A percentile compares a stretch with the other conserved stretches of the same genome.
Evolutionary conservation across 257 asterid species (phyloP).

Genomic region (Ligustrum vulgare): DNA sequence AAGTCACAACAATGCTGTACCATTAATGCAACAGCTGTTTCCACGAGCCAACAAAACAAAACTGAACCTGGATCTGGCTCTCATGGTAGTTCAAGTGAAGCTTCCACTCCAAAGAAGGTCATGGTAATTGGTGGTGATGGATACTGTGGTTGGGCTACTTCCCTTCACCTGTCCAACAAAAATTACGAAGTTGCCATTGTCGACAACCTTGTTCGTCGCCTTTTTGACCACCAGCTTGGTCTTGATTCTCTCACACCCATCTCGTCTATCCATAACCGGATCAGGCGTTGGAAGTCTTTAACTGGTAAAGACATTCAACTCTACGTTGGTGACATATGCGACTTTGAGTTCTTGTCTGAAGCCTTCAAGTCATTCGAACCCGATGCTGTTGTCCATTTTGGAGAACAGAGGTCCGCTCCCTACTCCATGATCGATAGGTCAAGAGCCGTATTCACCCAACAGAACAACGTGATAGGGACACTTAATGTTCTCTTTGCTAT

Average conservation of each 20-base stretch:
- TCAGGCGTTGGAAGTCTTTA: slow-evolving; percentile 79
- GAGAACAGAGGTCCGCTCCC: slow-evolving; percentile 96
- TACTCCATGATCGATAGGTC: slow-evolving; percentile 97
- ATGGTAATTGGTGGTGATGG: slow-evolving; percentile 99
- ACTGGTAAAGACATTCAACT: slow-evolving; percentile 74
- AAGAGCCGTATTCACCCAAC: slow-evolving; percentile 86
- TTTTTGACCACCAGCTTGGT: slow-evolving; percentile 87
- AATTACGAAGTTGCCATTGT: slow-evolving; percentile 77
- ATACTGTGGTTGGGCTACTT: slow-evolving; percentile 85
- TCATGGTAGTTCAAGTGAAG: slow-evolving; percentile 29
- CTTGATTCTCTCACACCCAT: slow-evolving; percentile 92
- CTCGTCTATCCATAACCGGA: slow-evolving; percentile 77
- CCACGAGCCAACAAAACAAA: slow-evolving; percentile 54
- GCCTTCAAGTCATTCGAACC: slow-evolving; percentile 78
- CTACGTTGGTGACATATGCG: slow-evolving; percentile 80
- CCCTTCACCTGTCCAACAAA: slow-evolving; percentile 69
- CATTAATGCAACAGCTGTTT: slow-evolving; percentile 48
- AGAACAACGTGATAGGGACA: slow-evolving; percentile 87
- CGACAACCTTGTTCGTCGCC: slow-evolving; percentile 85
- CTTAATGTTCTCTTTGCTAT: slow-evolving; percentile 88
- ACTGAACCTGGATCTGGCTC: slow-evolving; percentile 40
- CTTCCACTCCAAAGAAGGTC: slow-evolving; percentile 54
- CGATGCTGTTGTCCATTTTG: slow-evolving; percentile 88
- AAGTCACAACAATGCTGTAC: slow-evolving; percentile 29
- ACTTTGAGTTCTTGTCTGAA: slow-evolving; percentile 83